These are phyloP conservation scores for Penicillium sp. DNA, from an alignment of 2,329 filamentous ascomycete species.

Conservation along the genomic window DNA sequence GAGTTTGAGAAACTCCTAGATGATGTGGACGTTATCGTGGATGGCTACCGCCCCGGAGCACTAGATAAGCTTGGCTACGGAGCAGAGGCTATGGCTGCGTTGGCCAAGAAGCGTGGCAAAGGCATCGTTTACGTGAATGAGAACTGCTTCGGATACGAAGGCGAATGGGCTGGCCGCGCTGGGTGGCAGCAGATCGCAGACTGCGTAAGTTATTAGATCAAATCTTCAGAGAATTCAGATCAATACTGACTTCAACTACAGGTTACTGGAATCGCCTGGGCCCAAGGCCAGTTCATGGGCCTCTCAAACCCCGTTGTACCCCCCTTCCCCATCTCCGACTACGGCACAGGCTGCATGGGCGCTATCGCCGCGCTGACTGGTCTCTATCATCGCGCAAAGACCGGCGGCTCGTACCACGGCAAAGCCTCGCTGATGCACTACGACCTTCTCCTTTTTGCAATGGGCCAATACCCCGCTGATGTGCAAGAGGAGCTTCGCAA, in stretches of 20 bases:
- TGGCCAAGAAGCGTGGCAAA: constrained; percentile 57
- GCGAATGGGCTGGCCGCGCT: constrained; percentile 62
- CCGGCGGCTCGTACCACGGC: constrained; percentile 66
- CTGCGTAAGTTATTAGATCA: constrained; percentile 50
- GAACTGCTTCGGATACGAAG: constrained; percentile 68
- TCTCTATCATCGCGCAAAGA: constrained; percentile 61
- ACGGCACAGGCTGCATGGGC: constrained; percentile 71
- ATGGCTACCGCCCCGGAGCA: constrained; percentile 69
- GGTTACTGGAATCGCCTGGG: constrained; percentile 46
- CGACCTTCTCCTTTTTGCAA: constrained; percentile 63
- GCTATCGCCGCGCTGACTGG: constrained; percentile 66
- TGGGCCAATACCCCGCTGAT: constrained; percentile 56
- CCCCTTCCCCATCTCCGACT: constrained; percentile 58
- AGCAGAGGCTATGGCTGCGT: constrained; percentile 52
- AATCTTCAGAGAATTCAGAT: not conserved
- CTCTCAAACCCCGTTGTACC: constrained; percentile 42
- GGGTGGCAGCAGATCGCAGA: constrained; percentile 75
- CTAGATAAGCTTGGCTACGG: constrained; percentile 65
- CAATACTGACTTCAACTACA: constrained; percentile 18
- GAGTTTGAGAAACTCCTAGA: constrained; percentile 61
- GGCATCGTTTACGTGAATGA: constrained; percentile 71
- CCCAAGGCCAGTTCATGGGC: constrained; percentile 45
- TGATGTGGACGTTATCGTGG: constrained; percentile 66
- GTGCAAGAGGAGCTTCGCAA: constrained; percentile 55
- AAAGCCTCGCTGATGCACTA: constrained; percentile 67